These are phyloP conservation scores for Picochlorum sp. DNA, from an alignment of 139 green algal species.

Conservation along the genomic window DNA sequence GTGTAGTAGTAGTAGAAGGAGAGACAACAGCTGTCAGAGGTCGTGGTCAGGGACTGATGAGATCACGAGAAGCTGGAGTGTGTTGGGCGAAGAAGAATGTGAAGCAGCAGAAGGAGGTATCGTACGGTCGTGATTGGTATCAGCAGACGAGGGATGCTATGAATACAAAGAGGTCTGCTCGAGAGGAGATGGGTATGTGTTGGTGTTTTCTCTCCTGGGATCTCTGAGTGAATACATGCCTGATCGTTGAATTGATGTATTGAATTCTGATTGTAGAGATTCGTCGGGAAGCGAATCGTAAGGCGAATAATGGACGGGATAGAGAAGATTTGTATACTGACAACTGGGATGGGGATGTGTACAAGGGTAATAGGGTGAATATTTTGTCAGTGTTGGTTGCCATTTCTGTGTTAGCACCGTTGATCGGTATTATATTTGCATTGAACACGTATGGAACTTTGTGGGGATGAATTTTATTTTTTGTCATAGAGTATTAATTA, in stretches of 20 bases:
- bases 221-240: too few species aligned
- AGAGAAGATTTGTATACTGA: constrained; percentile 61
- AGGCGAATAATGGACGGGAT: constrained; percentile 4
- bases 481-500: too few species aligned
- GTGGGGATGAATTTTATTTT: constrained; percentile 39
- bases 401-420: constrained; percentile 41
- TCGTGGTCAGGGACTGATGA: too few species aligned
- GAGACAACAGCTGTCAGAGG: too few species aligned
- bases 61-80: too few species aligned
- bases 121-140: constrained; percentile 8
- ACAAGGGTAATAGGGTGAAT: constrained; percentile 44
- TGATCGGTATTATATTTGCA: constrained; percentile 51
- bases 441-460: constrained; percentile 48
- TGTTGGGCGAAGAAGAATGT: not conserved
- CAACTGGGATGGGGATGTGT: constrained; percentile 55
- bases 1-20: too few species aligned
- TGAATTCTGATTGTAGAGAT: not conserved
- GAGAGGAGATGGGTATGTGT: constrained; percentile 1
- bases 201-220: not conserved
- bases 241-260: not conserved
- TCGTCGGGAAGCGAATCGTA: not conserved
- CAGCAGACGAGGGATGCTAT: constrained; percentile 1
- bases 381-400: constrained; percentile 30
- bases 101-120: not conserved
- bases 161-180: not conserved